Conservation (phyloP, 345 rosid species). For the Aurinia saxatilis region DNA sequence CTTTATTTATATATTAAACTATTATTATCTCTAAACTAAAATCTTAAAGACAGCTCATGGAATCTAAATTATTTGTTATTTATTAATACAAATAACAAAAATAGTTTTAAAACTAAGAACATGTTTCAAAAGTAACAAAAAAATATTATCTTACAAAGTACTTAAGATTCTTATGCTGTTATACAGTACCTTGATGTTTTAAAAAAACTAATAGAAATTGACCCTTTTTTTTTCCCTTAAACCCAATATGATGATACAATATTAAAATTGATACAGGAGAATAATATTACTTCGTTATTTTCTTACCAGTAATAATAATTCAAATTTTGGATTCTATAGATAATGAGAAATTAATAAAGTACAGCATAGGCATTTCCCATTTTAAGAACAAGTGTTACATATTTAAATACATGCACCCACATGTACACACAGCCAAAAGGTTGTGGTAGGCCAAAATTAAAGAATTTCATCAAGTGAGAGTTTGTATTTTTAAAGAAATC, state of each 20-base stretch:
- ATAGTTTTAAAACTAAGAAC: neutral
- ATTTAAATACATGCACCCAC: constrained; percentile 14
- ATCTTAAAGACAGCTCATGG: neutral
- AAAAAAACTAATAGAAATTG: neutral
- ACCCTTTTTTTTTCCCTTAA: neutral
- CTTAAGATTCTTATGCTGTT: neutral
- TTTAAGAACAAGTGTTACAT: constrained; percentile 7
- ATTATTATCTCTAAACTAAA: neutral
- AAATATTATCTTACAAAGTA: neutral
- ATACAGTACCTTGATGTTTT: no score
- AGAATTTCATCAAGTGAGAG: neutral
- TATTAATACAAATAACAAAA: no score
- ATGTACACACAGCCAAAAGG: constrained; percentile 18
- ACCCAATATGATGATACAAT: neutral
- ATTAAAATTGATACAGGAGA: neutral
- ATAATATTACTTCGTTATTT: neutral
- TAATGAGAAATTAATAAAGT: neutral
- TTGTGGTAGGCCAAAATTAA: constrained; percentile 19
- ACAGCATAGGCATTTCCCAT: neutral
- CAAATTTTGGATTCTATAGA: neutral
- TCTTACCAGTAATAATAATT: neutral
- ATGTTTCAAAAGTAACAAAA: neutral
- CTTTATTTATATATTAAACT: neutral
- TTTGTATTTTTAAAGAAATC: neutral
- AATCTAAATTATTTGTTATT: neutral